These are phyloP conservation scores for Neckera pumila DNA, from an alignment of 225 moss, liverwort and hornwort species.

Conservation along the genomic window DNA sequence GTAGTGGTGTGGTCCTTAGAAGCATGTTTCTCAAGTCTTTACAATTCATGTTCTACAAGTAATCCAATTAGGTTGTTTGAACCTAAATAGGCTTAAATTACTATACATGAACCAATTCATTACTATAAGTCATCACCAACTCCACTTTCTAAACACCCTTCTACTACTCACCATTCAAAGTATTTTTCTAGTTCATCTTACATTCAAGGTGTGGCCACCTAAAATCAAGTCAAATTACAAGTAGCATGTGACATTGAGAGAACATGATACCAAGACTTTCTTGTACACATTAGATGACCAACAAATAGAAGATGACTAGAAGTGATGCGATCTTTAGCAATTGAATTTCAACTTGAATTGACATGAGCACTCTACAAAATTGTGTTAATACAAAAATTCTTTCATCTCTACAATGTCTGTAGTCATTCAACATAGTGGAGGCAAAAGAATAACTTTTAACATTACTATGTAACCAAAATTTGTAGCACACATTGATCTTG, in stretches of 20 bases:
- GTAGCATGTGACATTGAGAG: background rate
- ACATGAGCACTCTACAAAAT: no score
- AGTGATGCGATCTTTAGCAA: no score
- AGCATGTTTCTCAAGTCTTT: background rate
- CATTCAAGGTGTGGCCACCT: background rate
- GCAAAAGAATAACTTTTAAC: background rate
- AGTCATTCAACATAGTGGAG: no score
- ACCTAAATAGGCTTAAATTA: background rate
- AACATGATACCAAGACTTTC: background rate
- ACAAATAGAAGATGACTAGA: background rate
- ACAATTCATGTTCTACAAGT: background rate
- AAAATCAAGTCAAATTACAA: background rate
- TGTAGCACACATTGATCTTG: background rate
- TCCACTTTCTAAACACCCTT: background rate
- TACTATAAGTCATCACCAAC: background rate
- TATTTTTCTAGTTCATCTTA: background rate
- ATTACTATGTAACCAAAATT: background rate
- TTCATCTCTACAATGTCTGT: no score
- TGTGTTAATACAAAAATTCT: no score
- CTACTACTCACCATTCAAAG: background rate
- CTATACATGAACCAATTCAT: background rate
- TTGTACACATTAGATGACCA: background rate
- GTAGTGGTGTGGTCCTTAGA: no score
- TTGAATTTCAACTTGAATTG: no score
- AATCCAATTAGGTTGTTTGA: background rate